These are phyloP conservation scores for Dillenia suffruticosa DNA, from an alignment of 164 flowering plant genomes.

Conservation along the genomic window DNA sequence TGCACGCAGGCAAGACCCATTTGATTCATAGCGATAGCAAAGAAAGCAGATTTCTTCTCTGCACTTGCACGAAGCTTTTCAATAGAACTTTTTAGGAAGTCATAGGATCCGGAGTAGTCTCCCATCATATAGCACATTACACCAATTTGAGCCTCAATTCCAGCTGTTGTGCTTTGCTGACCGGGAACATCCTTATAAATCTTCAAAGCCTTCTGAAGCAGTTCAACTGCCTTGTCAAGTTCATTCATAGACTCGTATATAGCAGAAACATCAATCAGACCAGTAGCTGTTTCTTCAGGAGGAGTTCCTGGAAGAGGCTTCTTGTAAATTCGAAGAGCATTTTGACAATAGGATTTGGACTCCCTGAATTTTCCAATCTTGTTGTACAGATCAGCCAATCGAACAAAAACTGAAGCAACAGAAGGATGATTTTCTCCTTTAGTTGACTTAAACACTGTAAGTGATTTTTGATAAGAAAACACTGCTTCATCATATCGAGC, in stretches of 20 bases:
- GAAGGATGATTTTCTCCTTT: constrained; percentile 50
- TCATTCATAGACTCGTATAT: constrained; percentile 51
- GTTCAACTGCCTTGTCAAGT: constrained; percentile 28
- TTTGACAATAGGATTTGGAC: constrained; percentile 45
- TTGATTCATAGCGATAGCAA: constrained; percentile 49
- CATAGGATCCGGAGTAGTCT: constrained; percentile 31
- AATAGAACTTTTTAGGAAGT: constrained; percentile 29
- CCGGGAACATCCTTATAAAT: constrained; percentile 22
- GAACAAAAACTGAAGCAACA: constrained; percentile 47
- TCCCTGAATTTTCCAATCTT: constrained; percentile 49
- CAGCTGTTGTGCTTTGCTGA: constrained; percentile 46
- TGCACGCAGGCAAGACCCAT: constrained; percentile 59
- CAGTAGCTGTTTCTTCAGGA: constrained; percentile 43
- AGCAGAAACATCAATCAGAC: constrained; percentile 41
- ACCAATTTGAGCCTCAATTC: constrained; percentile 54
- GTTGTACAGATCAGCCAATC: constrained; percentile 50
- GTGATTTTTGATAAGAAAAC: constrained; percentile 47
- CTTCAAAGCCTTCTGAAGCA: constrained; percentile 40
- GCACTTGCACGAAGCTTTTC: constrained; percentile 38
- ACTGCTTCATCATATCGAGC: constrained; percentile 51
- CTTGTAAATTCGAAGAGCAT: constrained; percentile 37
- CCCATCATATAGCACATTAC: constrained; percentile 48
- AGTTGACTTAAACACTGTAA: constrained; percentile 30
- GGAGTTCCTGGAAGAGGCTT: constrained; percentile 31
- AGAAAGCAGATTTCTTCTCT: constrained; percentile 44